Evolutionary conservation across 2,329 filamentous ascomycete genomes (phyloP).

Genomic region (Lomentospora prolificans): DNA sequence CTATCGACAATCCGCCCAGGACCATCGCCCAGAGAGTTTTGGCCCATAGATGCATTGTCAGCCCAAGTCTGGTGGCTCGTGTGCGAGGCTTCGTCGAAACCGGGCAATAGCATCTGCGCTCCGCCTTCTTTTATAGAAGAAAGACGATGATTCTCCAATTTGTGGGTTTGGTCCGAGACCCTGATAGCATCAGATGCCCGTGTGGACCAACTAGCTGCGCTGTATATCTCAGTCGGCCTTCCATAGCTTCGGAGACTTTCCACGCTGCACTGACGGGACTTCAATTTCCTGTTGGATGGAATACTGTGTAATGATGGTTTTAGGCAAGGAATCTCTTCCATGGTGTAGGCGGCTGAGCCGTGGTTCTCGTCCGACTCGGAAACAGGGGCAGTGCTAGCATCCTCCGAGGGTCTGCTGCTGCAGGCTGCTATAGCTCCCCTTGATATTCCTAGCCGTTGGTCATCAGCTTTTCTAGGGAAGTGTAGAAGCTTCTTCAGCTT

Average conservation of each 20-base stretch:
- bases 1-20: constrained; percentile 33
- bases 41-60: neutral
- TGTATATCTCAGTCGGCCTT: constrained; percentile 43
- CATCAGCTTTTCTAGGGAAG: constrained; percentile 25
- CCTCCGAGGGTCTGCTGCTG: neutral
- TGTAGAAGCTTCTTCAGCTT: constrained; percentile 51
- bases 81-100: neutral
- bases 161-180: constrained; percentile 38
- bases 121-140: constrained; percentile 54
- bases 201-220: constrained; percentile 60
- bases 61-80: neutral
- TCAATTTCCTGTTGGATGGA: constrained; percentile 27
- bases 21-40: neutral
- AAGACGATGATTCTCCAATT: constrained; percentile 46
- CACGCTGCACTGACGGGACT: constrained; percentile 45
- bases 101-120: constrained; percentile 19
- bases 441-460: constrained; percentile 19
- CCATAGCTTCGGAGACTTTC: constrained; percentile 35
- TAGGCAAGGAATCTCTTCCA: neutral
- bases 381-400: neutral
- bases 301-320: neutral
- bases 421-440: neutral
- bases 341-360: constrained; percentile 9
- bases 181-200: constrained; percentile 20
- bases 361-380: neutral